A percentile compares a stretch with the other conserved stretches of the same genome.
phyloP scores from a whole-genome alignment of 2,329 filamentous ascomycete species.

The Talaromyces sp. region DNA sequence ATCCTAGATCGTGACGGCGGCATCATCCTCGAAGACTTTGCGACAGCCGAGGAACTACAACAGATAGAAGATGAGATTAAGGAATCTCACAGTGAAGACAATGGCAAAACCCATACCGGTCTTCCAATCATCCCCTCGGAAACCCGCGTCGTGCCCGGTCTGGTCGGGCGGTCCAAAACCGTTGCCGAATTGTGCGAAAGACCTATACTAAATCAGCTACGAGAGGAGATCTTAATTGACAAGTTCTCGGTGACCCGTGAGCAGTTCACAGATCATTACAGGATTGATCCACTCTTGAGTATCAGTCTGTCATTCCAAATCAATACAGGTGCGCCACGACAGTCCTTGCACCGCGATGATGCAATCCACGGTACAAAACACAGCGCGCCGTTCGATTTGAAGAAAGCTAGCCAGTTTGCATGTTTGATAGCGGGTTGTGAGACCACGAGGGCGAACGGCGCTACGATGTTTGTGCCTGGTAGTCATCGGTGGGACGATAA shows the following conservation, averaged over 20 bases:
- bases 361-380: constrained; percentile 31
- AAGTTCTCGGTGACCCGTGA: constrained; percentile 19
- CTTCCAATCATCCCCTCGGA: neutral
- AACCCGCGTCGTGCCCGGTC: neutral
- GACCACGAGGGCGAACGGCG: constrained; percentile 31
- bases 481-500: constrained; percentile 32
- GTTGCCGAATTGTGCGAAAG: neutral
- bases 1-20: constrained; percentile 34
- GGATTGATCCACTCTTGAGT: constrained; percentile 28
- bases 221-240: neutral
- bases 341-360: constrained; percentile 32
- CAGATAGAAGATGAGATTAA: constrained; percentile 13
- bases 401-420: constrained; percentile 24
- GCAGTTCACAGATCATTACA: constrained; percentile 20
- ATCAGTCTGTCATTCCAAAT: constrained; percentile 30
- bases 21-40: constrained; percentile 31
- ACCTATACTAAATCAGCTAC: neutral
- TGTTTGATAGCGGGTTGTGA: constrained; percentile 30
- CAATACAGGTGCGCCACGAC: constrained; percentile 29
- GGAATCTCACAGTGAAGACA: neutral
- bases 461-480: constrained; percentile 34
- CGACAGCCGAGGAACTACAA: constrained; percentile 23
- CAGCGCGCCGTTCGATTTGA: constrained; percentile 18
- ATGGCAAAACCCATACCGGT: neutral
- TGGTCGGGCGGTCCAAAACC: neutral